A percentile compares a stretch with the other conserved stretches of the same genome.
phyloP scores from a whole-genome alignment of 768 basidiomycete species.

The Termitomyces sp. region DNA sequence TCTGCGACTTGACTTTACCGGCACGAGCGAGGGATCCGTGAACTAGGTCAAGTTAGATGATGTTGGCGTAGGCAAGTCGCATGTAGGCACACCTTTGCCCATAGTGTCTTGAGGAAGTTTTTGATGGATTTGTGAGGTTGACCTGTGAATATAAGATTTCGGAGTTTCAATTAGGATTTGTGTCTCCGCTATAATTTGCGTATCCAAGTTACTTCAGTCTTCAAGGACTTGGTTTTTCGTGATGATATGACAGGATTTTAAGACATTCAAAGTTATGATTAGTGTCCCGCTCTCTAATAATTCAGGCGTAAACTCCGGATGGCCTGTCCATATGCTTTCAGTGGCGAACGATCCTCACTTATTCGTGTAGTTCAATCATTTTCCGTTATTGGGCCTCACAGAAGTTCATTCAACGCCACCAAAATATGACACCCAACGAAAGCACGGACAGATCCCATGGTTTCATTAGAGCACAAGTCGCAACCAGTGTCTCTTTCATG shows the following conservation, averaged over 20 bases:
- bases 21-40: conserved; percentile 99
- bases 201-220: not conserved
- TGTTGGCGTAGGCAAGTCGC: not conserved
- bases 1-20: conserved; percentile 98
- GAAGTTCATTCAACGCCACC: not conserved
- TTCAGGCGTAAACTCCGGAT: not conserved
- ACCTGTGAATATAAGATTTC: not conserved
- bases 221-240: no score
- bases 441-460: no score
- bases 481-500: not conserved
- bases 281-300: not conserved
- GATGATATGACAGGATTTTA: not conserved
- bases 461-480: not conserved
- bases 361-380: not conserved
- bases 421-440: not conserved
- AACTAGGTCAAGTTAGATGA: conserved; percentile 40
- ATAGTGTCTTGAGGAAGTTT: not conserved
- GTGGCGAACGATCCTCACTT: not conserved
- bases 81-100: not conserved
- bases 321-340: not conserved
- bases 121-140: not conserved
- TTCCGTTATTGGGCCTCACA: not conserved
- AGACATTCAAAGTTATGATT: not conserved
- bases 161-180: not conserved
- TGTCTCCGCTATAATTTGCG: not conserved